Percentiles rank a stretch among this genome's conserved stretches.
Conservation (phyloP, 2,329 filamentous ascomycete genomes). For the Fusarium palustre region DNA sequence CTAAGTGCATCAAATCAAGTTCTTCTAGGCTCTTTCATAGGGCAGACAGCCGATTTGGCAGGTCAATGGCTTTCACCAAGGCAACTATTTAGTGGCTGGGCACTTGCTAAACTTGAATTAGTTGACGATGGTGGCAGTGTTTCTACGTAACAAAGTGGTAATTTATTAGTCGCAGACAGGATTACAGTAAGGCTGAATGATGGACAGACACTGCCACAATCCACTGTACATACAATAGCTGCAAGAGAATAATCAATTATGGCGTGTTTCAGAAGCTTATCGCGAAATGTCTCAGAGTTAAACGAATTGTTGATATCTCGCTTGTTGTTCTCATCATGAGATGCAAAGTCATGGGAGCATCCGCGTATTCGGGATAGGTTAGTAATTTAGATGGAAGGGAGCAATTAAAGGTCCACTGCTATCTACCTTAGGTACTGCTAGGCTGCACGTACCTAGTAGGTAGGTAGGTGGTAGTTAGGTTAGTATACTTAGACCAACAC, state of each 20-base stretch:
- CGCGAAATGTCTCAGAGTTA: neutral
- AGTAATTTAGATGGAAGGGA: no score
- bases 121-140: conserved; percentile 2
- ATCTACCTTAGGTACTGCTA: no score
- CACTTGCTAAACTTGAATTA: neutral
- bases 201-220: conserved; percentile 7
- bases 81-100: conserved; percentile 14
- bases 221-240: conserved; percentile 3
- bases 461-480: no score
- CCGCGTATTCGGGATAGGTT: conserved; percentile 25
- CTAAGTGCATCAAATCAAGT: conserved; percentile 27
- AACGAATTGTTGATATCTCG: conserved; percentile 5
- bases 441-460: no score
- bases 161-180: neutral
- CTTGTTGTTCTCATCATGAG: conserved; percentile 1
- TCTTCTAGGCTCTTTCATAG: conserved; percentile 22
- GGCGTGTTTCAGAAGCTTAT: neutral
- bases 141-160: conserved; percentile 4
- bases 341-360: conserved; percentile 4
- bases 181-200: conserved; percentile 20
- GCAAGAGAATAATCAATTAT: neutral
- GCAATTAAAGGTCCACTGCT: neutral
- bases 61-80: conserved; percentile 10
- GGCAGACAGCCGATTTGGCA: conserved; percentile 30
- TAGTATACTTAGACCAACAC: neutral